Conservation (phyloP, 805 yeast species). For the Priceomyces fermenticarens region DNA sequence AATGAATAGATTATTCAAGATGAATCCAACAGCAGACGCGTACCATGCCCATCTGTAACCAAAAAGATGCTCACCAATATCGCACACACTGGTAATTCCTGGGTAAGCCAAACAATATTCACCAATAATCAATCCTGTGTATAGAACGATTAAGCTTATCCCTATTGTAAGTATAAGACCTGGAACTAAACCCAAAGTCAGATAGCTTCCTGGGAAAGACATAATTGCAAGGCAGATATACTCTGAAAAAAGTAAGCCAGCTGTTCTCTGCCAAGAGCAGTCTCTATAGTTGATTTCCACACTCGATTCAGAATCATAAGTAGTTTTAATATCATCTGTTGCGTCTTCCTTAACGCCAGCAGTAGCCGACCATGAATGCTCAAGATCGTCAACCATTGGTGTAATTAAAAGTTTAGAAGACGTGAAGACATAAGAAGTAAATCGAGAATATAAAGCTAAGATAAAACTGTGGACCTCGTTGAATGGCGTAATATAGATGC, state of each 20-base stretch:
- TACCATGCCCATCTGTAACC: constrained; percentile 52
- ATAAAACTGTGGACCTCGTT: too few species aligned
- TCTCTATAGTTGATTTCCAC: constrained; percentile 43
- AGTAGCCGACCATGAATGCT: constrained; percentile 1
- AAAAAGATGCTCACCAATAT: constrained; percentile 56
- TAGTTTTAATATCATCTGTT: not conserved
- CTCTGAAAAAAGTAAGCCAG: constrained; percentile 58
- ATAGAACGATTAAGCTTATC: constrained; percentile 48
- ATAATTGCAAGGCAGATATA: constrained; percentile 60
- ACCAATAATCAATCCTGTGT: constrained; percentile 54
- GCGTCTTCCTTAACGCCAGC: constrained; percentile 1
- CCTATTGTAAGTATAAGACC: constrained; percentile 54
- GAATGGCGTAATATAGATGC: too few species aligned
- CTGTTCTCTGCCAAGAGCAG: constrained; percentile 58
- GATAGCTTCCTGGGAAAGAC: constrained; percentile 67
- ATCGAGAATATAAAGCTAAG: too few species aligned
- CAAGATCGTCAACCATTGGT: constrained; percentile 1
- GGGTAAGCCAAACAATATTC: constrained; percentile 57
- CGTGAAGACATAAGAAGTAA: too few species aligned
- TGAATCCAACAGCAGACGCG: constrained; percentile 52
- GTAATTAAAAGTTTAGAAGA: not conserved
- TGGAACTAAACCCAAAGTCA: constrained; percentile 56
- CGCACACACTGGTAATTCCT: constrained; percentile 50
- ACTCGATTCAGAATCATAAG: constrained; percentile 6
- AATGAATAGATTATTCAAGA: constrained; percentile 54